These are phyloP conservation scores for Guadua angustifolia DNA, from an alignment of 176 grass and related monocot species.

Conservation along the genomic window DNA sequence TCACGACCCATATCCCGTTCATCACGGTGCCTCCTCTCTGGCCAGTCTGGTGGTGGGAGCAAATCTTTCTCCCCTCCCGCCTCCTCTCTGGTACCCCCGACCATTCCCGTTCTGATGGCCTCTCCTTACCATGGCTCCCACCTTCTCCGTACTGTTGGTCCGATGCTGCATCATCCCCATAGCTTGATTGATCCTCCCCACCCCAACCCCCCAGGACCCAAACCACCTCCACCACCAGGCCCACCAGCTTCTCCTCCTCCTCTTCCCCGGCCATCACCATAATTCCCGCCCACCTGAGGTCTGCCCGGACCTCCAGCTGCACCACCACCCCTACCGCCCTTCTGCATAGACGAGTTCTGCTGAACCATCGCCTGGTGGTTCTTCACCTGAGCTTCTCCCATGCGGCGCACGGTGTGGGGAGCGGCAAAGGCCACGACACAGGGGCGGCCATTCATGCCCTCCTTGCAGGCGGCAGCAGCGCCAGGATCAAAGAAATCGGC, in stretches of 20 bases:
- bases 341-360: constrained; percentile 51
- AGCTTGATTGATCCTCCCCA: constrained; percentile 79
- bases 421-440: constrained; percentile 72
- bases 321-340: constrained; percentile 51
- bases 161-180: constrained; percentile 83
- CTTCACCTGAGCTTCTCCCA: constrained; percentile 78
- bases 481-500: constrained; percentile 69
- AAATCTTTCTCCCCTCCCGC: constrained; percentile 72
- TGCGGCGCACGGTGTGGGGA: constrained; percentile 61
- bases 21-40: constrained; percentile 64
- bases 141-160: constrained; percentile 83
- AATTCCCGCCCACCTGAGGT: constrained; percentile 48
- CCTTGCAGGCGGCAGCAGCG: constrained; percentile 58
- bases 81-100: constrained; percentile 66
- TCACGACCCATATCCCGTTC: constrained; percentile 64
- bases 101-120: constrained; percentile 64
- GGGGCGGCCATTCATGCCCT: constrained; percentile 72
- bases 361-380: constrained; percentile 53
- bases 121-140: constrained; percentile 75
- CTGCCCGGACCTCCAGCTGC: constrained; percentile 37
- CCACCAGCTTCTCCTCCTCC: constrained; percentile 35
- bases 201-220: constrained; percentile 62
- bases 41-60: constrained; percentile 56
- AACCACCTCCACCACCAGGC: constrained; percentile 24
- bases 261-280: constrained; percentile 45